phyloP scores from a whole-genome alignment of 306 rosid genomes.

The Dryas drummondii region DNA sequence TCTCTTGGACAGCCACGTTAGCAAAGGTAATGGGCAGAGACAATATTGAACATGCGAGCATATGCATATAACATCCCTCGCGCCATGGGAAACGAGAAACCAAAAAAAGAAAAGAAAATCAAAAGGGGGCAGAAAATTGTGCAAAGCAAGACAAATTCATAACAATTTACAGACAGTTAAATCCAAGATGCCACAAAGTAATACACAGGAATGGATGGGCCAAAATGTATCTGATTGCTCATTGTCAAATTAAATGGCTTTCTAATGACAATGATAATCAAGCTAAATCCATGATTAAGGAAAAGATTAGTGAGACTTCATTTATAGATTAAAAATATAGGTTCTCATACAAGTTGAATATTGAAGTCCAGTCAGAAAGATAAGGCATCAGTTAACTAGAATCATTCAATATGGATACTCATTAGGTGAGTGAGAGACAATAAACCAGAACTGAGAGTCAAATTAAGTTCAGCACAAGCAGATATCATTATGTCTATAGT shows the following conservation, averaged over 20 bases:
- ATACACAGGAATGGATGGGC: too few relatives aligned
- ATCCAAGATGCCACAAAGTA: not conserved
- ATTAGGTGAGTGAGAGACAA: not conserved
- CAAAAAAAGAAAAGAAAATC: conserved; percentile 35
- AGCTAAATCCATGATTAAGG: not conserved
- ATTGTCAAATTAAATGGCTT: not conserved
- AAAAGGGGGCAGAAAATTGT: conserved; percentile 28
- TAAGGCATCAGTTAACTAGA: not conserved
- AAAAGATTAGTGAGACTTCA: not conserved
- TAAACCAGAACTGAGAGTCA: not conserved
- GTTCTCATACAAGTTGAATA: not conserved
- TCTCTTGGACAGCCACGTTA: conserved; percentile 24
- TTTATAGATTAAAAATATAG: not conserved
- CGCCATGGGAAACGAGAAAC: conserved; percentile 35
- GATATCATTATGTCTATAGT: conserved; percentile 4
- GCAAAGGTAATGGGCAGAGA: conserved; percentile 27
- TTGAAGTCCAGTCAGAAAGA: not conserved
- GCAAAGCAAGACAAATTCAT: conserved; percentile 22
- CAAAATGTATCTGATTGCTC: not conserved
- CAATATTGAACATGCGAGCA: conserved; percentile 41
- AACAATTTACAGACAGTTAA: conserved; percentile 16
- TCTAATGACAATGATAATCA: not conserved
- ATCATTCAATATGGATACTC: not conserved
- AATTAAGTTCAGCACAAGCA: conserved; percentile 5
- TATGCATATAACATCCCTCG: conserved; percentile 48